Base-by-base conservation (phyloP, 2,329 filamentous ascomycete species). In the Fusarium kyushuense region DNA sequence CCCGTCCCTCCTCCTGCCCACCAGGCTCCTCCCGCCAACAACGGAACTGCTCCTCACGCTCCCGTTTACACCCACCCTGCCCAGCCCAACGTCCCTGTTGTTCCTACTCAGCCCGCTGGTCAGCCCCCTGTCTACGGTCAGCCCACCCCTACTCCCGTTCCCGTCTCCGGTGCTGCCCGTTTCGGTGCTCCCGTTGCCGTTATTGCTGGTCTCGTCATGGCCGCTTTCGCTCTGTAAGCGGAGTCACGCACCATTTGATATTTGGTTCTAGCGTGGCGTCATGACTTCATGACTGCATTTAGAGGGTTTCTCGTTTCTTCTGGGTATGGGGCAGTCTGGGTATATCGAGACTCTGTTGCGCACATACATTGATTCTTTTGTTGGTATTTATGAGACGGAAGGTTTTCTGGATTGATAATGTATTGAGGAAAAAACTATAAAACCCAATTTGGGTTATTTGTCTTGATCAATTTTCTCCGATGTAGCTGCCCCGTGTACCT, bases 141-240 rank as follows among this genome's bases (percentile, higher is more conserved):
- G 58, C 29, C 54, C 27, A 61, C 59, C 35, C 61, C 72, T 48
- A 60, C 74, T 47, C 60, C 69, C 48, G 57, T 69, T 32, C 75
- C 74, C 52, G 72, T 69, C 41, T 77, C 63, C 58, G 74, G 67
- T 58, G 77, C 71, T 60, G 70, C 71, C 58, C 77, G 75, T 59
- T 63, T 78, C 35, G 78, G 75, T n/a, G 79, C 77, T 69, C 77
- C 79, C 36, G 49, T 82, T 51, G 79, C 79, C 61, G 66, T 81
- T 25, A 48, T 82, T 58, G 81, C 75, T 67, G 81, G 79, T 70
- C 70, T 83, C 27, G 78, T 79, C 63, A 75, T 80, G 63, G 81
- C 81, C 63, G 65, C 79, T 65, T 65, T 84, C 51, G 81, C 80
- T 72, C 75, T 84, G 76, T 84, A 81, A 82, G 74, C 54, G 56